These are phyloP conservation scores for Sporothrix humicola DNA, from an alignment of 2,329 filamentous ascomycete genomes.

Conservation along the genomic window DNA sequence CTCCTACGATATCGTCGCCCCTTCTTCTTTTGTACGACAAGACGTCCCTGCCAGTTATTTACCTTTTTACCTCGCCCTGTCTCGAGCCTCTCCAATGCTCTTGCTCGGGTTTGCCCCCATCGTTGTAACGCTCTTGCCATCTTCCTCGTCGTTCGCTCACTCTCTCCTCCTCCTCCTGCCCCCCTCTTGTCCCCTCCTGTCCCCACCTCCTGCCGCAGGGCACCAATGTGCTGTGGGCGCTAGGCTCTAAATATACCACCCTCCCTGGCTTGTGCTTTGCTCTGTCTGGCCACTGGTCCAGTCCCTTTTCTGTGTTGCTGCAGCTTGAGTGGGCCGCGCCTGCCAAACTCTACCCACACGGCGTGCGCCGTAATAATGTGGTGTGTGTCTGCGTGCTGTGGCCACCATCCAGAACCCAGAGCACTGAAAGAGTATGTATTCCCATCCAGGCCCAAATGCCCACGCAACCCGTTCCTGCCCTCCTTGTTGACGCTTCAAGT, in stretches of 20 bases:
- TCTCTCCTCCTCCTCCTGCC: neutral
- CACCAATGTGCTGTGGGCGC: constrained; percentile 31
- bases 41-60: constrained; percentile 3
- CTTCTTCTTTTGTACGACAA: constrained; percentile 16
- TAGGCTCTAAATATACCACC: constrained; percentile 35
- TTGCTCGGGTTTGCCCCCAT: constrained; percentile 3
- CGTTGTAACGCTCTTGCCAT: constrained; percentile 21
- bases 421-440: constrained; percentile 2
- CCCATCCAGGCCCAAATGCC: constrained; percentile 11
- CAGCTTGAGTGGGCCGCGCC: constrained; percentile 29
- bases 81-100: neutral
- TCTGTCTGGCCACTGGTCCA: constrained; percentile 12
- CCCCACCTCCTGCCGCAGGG: constrained; percentile 25
- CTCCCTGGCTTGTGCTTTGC: constrained; percentile 22
- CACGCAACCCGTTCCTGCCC: constrained; percentile 14
- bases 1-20: neutral
- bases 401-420: constrained; percentile 5
- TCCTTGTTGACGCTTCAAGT: constrained; percentile 15
- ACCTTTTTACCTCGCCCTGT: neutral
- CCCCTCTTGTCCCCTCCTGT: constrained; percentile 22
- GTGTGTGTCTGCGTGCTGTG: neutral
- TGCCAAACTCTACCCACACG: constrained; percentile 26
- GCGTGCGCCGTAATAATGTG: constrained; percentile 19
- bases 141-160: constrained; percentile 22
- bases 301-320: constrained; percentile 24